Evolutionary conservation across 768 basidiomycete genomes (phyloP).

Genomic region (Mycena metata): DNA sequence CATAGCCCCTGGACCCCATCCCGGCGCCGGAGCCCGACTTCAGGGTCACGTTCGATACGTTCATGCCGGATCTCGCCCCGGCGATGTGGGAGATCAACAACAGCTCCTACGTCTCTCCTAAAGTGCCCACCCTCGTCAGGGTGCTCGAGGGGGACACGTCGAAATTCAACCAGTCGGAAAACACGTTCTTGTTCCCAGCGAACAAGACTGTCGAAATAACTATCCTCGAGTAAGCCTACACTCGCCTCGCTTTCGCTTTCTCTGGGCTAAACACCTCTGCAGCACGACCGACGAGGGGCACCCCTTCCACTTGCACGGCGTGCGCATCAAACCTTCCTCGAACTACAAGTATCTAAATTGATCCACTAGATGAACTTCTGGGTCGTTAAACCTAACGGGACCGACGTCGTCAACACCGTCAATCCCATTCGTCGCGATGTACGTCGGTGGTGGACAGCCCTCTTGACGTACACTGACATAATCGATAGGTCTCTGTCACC

Average conservation of each 20-base stretch:
- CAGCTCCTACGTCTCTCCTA: constrained; percentile 34
- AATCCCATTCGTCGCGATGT: constrained; percentile 61
- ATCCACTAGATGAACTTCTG: constrained; percentile 46
- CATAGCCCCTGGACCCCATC: constrained; percentile 29
- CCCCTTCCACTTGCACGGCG: constrained; percentile 48
- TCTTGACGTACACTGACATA: constrained; percentile 4
- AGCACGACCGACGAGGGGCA: constrained; percentile 26
- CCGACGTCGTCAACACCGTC: constrained; percentile 52
- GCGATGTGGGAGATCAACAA: constrained; percentile 54
- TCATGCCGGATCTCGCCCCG: too few relatives aligned
- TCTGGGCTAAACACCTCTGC: not conserved
- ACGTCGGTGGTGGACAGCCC: not conserved
- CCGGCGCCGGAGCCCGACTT: constrained; percentile 36
- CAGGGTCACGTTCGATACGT: constrained; percentile 41
- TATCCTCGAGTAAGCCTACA: constrained; percentile 45
- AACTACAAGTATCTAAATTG: not conserved
- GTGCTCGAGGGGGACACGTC: constrained; percentile 51
- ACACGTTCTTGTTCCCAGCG: constrained; percentile 56
- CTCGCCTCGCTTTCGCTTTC: constrained; percentile 20
- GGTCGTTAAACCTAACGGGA: constrained; percentile 54
- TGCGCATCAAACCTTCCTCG: not conserved
- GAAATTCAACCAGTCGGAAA: constrained; percentile 51
- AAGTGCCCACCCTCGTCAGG: constrained; percentile 43
- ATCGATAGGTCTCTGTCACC: not conserved
- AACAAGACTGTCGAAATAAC: constrained; percentile 55